phyloP scores from a whole-genome alignment of 2,329 filamentous ascomycete species.

The Drechslerella coelobrocha region DNA sequence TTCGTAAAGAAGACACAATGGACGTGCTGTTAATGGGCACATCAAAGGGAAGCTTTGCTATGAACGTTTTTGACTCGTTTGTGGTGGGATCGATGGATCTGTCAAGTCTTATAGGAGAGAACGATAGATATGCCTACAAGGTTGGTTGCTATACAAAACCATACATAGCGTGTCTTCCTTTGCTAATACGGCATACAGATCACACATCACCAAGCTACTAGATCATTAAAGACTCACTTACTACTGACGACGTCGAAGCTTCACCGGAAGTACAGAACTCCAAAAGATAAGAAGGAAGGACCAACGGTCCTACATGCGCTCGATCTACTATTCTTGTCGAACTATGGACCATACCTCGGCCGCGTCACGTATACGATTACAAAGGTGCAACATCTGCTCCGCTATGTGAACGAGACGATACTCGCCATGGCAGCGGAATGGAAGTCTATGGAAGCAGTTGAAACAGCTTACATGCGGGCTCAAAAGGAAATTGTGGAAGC shows the following conservation, averaged over 20 bases:
- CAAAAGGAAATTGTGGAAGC: conserved; percentile 73
- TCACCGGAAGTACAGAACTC: conserved; percentile 57
- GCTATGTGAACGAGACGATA: conserved; percentile 83
- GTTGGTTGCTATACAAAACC: too few relatives aligned
- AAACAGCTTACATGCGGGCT: conserved; percentile 77
- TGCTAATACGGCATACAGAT: conserved; percentile 42
- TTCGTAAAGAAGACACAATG: conserved; percentile 54
- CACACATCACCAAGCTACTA: conserved; percentile 53
- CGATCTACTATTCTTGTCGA: conserved; percentile 81
- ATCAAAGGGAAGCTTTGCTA: conserved; percentile 53
- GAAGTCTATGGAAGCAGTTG: conserved; percentile 80
- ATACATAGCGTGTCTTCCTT: too few relatives aligned
- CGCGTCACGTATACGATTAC: conserved; percentile 86
- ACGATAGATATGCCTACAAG: conserved; percentile 30
- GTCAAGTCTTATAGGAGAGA: conserved; percentile 53
- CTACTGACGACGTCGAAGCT: conserved; percentile 52
- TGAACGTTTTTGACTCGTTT: conserved; percentile 55
- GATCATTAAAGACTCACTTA: conserved; percentile 53
- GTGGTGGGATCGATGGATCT: conserved; percentile 55
- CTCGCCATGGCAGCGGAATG: conserved; percentile 81
- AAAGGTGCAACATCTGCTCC: conserved; percentile 81
- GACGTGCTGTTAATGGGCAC: conserved; percentile 55
- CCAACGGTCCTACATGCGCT: conserved; percentile 70
- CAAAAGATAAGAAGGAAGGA: conserved; percentile 19
- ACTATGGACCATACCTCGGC: conserved; percentile 79